A percentile compares a stretch with the other conserved stretches of the same genome.
phyloP scores from a whole-genome alignment of 495 filamentous ascomycete genomes.

The Tuber magnatum region DNA sequence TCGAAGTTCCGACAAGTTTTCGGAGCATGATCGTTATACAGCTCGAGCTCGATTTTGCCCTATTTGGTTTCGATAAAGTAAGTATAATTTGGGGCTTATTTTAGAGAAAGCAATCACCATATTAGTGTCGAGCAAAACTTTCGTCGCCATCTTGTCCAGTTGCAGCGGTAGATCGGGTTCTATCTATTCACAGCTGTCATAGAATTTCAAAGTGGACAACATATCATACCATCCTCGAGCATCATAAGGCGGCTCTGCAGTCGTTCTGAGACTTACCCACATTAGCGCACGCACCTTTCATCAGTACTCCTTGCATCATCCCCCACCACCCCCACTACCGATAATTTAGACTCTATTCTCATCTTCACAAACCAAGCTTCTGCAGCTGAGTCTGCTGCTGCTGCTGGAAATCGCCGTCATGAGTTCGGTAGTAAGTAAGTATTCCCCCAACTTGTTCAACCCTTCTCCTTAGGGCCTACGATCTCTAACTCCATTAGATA shows the following conservation, averaged over 20 bases:
- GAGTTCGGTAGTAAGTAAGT: conserved; percentile 35
- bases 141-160: conserved; percentile 57
- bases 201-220: background rate
- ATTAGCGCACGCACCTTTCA: background rate
- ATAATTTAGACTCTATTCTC: background rate
- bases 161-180: background rate
- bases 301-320: background rate
- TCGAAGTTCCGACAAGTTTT: conserved; percentile 87
- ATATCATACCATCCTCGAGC: background rate
- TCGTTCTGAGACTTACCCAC: background rate
- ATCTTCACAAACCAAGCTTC: background rate
- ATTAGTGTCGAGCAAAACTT: conserved; percentile 69
- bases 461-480: background rate
- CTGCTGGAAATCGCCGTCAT: conserved; percentile 10
- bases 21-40: conserved; percentile 75
- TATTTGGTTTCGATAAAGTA: conserved; percentile 44
- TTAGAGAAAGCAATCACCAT: conserved; percentile 52
- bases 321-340: background rate
- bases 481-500: conserved; percentile 27
- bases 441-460: background rate
- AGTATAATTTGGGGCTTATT: background rate
- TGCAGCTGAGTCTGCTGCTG: background rate
- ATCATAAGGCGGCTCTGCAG: background rate
- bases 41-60: conserved; percentile 81
- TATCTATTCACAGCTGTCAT: too few relatives aligned